These are phyloP conservation scores for Trametes sp. DNA, from an alignment of 1,284 basidiomycete species.

Conservation along the genomic window DNA sequence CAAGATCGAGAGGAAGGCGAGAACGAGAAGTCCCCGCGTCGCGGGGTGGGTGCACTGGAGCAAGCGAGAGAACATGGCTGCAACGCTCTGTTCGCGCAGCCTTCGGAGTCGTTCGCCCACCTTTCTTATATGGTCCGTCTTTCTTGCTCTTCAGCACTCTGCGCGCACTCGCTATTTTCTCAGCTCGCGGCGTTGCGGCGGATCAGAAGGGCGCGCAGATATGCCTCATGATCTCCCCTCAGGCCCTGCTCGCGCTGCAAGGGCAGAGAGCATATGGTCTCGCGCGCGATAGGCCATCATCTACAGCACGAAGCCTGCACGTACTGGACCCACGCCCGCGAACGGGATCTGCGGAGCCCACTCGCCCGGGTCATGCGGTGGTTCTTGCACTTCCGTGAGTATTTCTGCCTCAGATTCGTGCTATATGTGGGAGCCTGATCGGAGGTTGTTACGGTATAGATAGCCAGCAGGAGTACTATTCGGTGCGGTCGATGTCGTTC, in stretches of 20 bases:
- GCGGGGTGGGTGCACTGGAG: constrained; percentile 6
- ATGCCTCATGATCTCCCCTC: not conserved
- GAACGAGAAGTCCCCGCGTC: constrained; percentile 18
- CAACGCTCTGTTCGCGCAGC: not conserved
- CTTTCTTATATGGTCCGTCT: constrained; percentile 1
- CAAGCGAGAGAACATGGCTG: constrained; percentile 20
- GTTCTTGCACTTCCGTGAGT: constrained; percentile 15
- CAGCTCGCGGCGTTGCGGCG: constrained; percentile 11
- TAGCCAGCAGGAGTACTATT: constrained; percentile 2
- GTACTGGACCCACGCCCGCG: not conserved
- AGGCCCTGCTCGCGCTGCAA: not conserved
- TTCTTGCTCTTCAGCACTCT: not conserved
- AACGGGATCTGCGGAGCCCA: constrained; percentile 9
- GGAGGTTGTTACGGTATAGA: constrained; percentile 21
- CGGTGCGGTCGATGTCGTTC: not conserved
- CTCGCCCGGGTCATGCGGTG: constrained; percentile 23
- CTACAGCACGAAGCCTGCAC: not conserved
- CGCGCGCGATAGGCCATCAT: constrained; percentile 13
- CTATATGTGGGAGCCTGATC: constrained; percentile 16
- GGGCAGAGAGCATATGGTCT: constrained; percentile 24
- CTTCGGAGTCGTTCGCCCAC: not conserved
- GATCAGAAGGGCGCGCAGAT: constrained; percentile 13
- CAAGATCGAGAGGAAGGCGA: constrained; percentile 17
- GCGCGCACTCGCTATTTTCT: not conserved
- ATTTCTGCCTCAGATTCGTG: constrained; percentile 1